phyloP scores from a whole-genome alignment of 1,139 yeast species.

The Geotrichum macrosporum region DNA sequence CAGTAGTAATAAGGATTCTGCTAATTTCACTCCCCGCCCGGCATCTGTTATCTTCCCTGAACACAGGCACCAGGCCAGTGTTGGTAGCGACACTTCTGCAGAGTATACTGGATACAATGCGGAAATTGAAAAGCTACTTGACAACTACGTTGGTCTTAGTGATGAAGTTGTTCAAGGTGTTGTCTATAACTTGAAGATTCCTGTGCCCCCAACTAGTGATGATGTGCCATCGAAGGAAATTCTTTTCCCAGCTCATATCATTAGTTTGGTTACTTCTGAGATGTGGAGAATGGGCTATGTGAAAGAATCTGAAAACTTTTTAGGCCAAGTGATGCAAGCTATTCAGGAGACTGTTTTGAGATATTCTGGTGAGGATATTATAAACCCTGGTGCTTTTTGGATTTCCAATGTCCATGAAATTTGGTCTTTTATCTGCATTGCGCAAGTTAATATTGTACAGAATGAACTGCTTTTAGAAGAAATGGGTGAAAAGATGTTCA shows the following conservation, averaged over 20 bases:
- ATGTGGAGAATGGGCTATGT: slow-evolving; percentile 98
- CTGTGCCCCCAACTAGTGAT: slow-evolving; percentile 74
- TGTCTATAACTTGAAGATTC: slow-evolving; percentile 81
- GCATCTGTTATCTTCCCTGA: slow-evolving; percentile 32
- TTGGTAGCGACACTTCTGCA: slow-evolving; percentile 29
- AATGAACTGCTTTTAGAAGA: slow-evolving; percentile 75
- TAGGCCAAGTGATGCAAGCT: slow-evolving; percentile 84
- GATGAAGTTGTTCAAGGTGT: slow-evolving; percentile 85
- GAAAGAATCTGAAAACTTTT: slow-evolving; percentile 82
- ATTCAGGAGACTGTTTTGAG: slow-evolving; percentile 58
- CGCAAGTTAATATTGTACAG: slow-evolving; percentile 82
- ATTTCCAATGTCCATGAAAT: slow-evolving; percentile 93
- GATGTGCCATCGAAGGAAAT: slow-evolving; percentile 86
- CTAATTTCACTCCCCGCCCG: slow-evolving; percentile 36
- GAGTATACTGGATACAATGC: slow-evolving; percentile 34
- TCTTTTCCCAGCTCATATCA: slow-evolving; percentile 91
- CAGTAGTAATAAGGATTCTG: slow-evolving; percentile 25
- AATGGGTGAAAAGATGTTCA: slow-evolving; percentile 86
- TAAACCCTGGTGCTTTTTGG: slow-evolving; percentile 97
- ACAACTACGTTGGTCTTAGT: slow-evolving; percentile 74
- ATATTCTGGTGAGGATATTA: slow-evolving; percentile 72
- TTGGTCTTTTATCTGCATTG: slow-evolving; percentile 89
- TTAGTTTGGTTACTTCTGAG: slow-evolving; percentile 86
- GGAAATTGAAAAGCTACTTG: slow-evolving; percentile 47
- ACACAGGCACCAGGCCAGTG: slow-evolving; percentile 30